Percentiles rank a stretch among this genome's conserved stretches.
phyloP scores from a whole-genome alignment of 1,284 basidiomycete genomes.

The Pseudozyma sp. region DNA sequence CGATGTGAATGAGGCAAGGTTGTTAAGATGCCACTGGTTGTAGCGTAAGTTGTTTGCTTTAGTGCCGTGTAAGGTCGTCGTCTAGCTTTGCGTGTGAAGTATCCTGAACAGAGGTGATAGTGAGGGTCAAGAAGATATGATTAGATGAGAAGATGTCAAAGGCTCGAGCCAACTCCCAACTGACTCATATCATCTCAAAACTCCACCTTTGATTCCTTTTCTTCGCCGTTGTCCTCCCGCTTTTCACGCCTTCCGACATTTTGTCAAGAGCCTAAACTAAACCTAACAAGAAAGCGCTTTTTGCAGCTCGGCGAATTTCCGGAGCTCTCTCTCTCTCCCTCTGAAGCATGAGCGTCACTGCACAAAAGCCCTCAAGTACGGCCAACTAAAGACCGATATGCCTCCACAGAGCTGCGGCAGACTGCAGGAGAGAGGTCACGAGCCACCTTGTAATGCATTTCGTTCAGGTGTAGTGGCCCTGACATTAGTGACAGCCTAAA shows the following conservation, averaged over 20 bases:
- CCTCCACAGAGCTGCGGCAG: conserved; percentile 6
- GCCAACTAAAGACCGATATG: neutral
- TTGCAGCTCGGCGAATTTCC: conserved; percentile 11
- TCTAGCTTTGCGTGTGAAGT: too few species aligned
- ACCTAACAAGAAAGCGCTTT: neutral
- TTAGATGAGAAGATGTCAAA: conserved; percentile 11
- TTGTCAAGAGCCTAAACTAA: neutral
- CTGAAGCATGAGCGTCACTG: neutral
- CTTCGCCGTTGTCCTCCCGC: neutral
- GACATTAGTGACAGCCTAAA: neutral
- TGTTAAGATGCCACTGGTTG: too few species aligned
- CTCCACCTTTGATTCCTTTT: neutral
- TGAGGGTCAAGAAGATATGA: neutral
- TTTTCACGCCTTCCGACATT: neutral
- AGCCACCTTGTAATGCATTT: conserved; percentile 1
- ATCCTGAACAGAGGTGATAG: too few species aligned
- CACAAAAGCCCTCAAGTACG: conserved; percentile 9
- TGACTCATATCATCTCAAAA: conserved; percentile 8
- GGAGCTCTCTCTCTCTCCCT: neutral
- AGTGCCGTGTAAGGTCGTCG: too few species aligned
- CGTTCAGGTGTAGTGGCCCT: neutral
- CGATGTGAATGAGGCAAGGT: neutral
- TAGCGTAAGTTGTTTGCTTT: too few species aligned
- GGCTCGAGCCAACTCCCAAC: neutral
- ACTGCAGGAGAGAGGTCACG: neutral